Percentiles rank a stretch among this genome's conserved stretches.
These are phyloP conservation scores for Macrophomina tecta DNA, from an alignment of 2,329 filamentous ascomycete genomes.

Conservation along the genomic window DNA sequence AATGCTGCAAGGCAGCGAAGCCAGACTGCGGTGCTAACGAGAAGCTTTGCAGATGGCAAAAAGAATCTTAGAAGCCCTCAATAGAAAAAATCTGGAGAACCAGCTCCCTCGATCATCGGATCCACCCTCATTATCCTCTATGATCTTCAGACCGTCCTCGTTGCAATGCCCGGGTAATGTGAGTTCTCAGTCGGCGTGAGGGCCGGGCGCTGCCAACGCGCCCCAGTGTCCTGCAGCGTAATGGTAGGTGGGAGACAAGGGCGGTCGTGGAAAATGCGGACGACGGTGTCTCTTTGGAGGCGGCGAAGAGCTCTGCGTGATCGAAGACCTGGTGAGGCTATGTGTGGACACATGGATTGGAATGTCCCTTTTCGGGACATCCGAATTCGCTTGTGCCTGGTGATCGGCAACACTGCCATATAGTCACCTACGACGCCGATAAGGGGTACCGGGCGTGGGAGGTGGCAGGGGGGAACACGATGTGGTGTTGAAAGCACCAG, in stretches of 20 bases:
- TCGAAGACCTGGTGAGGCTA: background rate
- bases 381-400: background rate
- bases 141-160: background rate
- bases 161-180: too few relatives aligned
- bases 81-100: background rate
- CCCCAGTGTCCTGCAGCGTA: slow-evolving; percentile 5
- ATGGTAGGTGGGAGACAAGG: background rate
- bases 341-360: background rate
- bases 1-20: background rate
- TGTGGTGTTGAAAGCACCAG: slow-evolving; percentile 8
- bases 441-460: slow-evolving; percentile 11
- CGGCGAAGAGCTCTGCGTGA: slow-evolving; percentile 1
- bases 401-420: slow-evolving; percentile 6
- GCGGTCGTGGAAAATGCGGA: background rate
- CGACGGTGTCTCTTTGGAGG: background rate
- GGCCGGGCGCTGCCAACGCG: background rate
- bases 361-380: slow-evolving; percentile 8
- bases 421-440: slow-evolving; percentile 21
- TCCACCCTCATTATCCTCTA: background rate
- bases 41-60: background rate
- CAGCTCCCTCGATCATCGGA: background rate
- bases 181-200: slow-evolving; percentile 5
- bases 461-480: background rate
- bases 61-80: background rate
- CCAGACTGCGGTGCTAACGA: background rate